Evolutionary conservation across 2,329 filamentous ascomycete species (phyloP).

Genomic region (Hypoxylon sp.): DNA sequence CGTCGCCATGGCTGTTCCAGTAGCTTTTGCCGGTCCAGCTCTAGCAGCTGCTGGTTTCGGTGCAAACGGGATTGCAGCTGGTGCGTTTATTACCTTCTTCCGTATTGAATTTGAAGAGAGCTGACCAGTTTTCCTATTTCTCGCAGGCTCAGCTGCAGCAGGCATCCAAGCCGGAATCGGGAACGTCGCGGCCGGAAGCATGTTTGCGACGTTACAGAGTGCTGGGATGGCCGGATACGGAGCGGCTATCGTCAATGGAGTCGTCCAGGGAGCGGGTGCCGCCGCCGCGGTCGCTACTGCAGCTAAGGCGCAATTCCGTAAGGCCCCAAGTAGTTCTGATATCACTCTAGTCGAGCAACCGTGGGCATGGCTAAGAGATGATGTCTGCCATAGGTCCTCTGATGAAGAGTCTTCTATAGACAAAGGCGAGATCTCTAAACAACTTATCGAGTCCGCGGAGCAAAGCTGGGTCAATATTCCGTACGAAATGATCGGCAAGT

Average conservation of each 20-base stretch:
- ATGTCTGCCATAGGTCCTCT: background rate
- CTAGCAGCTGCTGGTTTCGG: slow-evolving; percentile 43
- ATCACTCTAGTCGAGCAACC: background rate
- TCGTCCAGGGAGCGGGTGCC: slow-evolving; percentile 37
- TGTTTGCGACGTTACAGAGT: slow-evolving; percentile 49
- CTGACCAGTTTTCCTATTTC: background rate
- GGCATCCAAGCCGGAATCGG: slow-evolving; percentile 44
- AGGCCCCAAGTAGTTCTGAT: background rate
- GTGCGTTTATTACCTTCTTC: slow-evolving; percentile 26
- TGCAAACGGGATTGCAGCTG: slow-evolving; percentile 36
- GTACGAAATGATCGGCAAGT: background rate
- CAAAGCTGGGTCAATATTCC: background rate
- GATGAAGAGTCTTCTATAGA: background rate
- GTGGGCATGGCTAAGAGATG: slow-evolving; percentile 2
- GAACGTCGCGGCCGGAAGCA: slow-evolving; percentile 42
- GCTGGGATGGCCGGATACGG: slow-evolving; percentile 49
- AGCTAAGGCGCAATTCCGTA: background rate
- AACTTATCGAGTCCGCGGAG: background rate
- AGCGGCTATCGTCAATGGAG: slow-evolving; percentile 38
- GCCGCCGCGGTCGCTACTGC: background rate
- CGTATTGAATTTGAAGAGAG: background rate
- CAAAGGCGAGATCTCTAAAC: background rate
- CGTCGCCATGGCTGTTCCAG: slow-evolving; percentile 31
- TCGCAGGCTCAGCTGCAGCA: slow-evolving; percentile 44
- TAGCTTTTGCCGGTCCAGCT: slow-evolving; percentile 27